Evolutionary conservation across 2,329 filamentous ascomycete genomes (phyloP).

Genomic region (Penicillium psychrosexuale): DNA sequence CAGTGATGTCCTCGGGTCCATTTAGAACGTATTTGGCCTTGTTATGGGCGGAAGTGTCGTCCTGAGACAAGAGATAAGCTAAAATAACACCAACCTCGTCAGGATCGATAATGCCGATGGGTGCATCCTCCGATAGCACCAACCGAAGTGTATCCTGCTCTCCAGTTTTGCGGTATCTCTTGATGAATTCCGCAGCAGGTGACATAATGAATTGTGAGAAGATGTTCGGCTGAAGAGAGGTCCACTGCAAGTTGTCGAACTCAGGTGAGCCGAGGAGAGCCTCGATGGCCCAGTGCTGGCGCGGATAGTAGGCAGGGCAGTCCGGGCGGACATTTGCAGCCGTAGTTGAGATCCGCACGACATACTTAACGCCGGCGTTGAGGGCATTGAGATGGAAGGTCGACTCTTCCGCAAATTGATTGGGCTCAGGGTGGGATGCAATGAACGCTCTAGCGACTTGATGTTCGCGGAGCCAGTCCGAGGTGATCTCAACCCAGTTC

Average conservation of each 20-base stretch:
- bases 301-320: constrained; percentile 35
- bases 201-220: too few species aligned
- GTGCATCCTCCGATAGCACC: constrained; percentile 28
- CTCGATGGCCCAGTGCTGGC: constrained; percentile 45
- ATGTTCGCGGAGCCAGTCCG: constrained; percentile 41
- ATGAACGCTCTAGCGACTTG: constrained; percentile 41
- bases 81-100: constrained; percentile 38
- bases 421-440: constrained; percentile 38
- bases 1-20: constrained; percentile 42
- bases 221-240: constrained; percentile 41
- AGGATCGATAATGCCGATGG: constrained; percentile 32
- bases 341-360: constrained; percentile 45
- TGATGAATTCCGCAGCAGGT: constrained; percentile 35
- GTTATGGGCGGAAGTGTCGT: constrained; percentile 30
- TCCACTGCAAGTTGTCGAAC: constrained; percentile 38
- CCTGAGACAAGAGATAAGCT: constrained; percentile 34
- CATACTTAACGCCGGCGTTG: constrained; percentile 40
- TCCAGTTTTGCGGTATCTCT: constrained; percentile 34
- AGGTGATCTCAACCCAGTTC: constrained; percentile 40
- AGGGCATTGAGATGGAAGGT: constrained; percentile 37
- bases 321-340: constrained; percentile 39
- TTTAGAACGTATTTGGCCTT: constrained; percentile 40
- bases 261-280: constrained; percentile 35
- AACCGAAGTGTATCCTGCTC: constrained; percentile 30
- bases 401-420: constrained; percentile 43